Base-by-base conservation (phyloP, 2,329 filamentous ascomycete genomes). In the Neodidymelliopsis sp. region DNA sequence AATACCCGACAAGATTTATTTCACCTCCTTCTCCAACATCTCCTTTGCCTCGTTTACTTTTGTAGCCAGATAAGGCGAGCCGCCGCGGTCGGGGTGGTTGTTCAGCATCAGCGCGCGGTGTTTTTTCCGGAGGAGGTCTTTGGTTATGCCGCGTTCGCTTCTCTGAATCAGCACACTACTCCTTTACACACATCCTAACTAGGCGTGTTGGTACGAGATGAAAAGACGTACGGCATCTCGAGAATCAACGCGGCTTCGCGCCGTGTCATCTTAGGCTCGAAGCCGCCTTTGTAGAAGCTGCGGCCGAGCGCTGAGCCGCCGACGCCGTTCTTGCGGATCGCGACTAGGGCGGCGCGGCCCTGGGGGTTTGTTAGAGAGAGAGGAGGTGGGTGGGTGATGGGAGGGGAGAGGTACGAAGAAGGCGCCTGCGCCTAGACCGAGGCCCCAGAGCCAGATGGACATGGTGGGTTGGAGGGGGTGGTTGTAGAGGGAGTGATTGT, bases 31-130 rank as follows among this genome's bases (percentile, higher is more conserved):
- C 72, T 99, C 94, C 60, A 99, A 73, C 56, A 97, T 84, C 73
- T 97, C 93, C 76, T 99, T 99, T 28, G 94, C 94, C 75, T 99
- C 94, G 77, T 99, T 99, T 71, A 99, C 89, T 76, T 99, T 99
- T 43, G 92, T 97, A 11, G 94, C 94, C 33, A 99, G 79, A 72
- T 97, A 99, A 6, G 94, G 94, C 70, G 91, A 97, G 28, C 94
- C 94, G 59, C 94, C 94, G 70, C 94, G 89, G 81, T 99, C 94
- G 57, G 94, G 94, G 75, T 99, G 94, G 81, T 99, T 99, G 59
- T 96, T 81, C 47, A 99, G 85, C 93, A 99, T 99, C 60, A 97
- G 85, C 44, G 87, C 91, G 57, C 94, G 88, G 77, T 99, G 94
- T 63, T 92, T 91, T 78, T 97, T 97, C 71, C 94, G 90, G 65